Evolutionary conservation across 140 eudicot species (phyloP), one percentile per base, ranked within the genome.

Genomic region (Senecio squalidus): DNA sequence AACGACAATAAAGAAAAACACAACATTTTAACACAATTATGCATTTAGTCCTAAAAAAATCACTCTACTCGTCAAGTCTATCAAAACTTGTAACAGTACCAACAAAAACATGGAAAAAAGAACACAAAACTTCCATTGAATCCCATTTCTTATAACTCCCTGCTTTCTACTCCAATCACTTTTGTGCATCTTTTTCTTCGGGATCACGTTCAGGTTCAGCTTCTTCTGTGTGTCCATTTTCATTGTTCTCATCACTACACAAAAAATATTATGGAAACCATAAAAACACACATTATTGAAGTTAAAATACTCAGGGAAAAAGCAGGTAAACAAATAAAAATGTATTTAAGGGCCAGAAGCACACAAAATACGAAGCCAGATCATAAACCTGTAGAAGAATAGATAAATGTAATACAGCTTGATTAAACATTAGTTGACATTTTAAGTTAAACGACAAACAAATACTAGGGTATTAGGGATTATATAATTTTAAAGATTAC

Each of bases 1-100:
- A 60, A 60, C 23, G 36, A 60, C 49, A 23, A 28, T 11, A 34
- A n/a, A 25, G n/a, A 28, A 5, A 49, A 22, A 49, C 34, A 64
- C 20, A 38, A 40, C 50, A 63, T 56, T 21, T 36, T 25, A 58
- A 64, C 56, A 64, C 52, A 57, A 72, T 64, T 64, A 64, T 55
- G 71, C 59, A 33, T 54, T 33, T 7, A 64, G 48, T 48, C 77
- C 77, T 56, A 60, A 55, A 47, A 64, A 59, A 72, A 72, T 72
- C 67, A 72, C 46, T 65, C 77, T 64, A 57, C 52, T 64, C 56
- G 53, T 53, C 52, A 62, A 43, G 59, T 71, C 59, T 64, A 71
- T 71, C 72, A 72, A 72, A 72, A 72, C 61, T 64, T 72, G 72
- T 17, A 59, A 69, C 46, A 69, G 61, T 30, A 55, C 66, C 78